Conservation (phyloP, 73 alveolate species). For the Tetrahymena elliotti region DNA sequence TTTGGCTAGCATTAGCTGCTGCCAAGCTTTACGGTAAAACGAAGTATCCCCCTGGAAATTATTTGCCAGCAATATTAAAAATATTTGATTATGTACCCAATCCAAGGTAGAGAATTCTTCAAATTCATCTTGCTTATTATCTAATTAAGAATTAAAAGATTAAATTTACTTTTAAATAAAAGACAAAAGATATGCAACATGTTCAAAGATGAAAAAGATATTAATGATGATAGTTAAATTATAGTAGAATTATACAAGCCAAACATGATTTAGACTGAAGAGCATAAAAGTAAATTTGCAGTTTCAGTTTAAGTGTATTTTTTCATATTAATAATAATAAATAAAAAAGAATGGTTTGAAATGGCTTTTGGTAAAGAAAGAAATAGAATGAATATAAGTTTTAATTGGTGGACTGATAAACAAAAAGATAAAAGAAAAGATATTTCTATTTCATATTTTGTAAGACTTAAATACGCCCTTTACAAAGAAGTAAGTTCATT, state of each 20-base stretch:
- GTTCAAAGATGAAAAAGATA: neutral
- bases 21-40: conserved; percentile 30
- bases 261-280: neutral
- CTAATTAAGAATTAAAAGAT: neutral
- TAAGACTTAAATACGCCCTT: conserved; percentile 10
- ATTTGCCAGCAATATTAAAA: conserved; percentile 10
- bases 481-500: neutral
- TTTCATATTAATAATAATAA: neutral
- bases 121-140: neutral
- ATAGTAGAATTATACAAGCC: neutral
- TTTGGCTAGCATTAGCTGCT: conserved; percentile 39
- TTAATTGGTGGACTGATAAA: neutral
- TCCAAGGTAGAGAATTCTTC: neutral
- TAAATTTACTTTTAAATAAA: neutral
- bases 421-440: neutral
- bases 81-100: neutral
- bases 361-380: conserved; percentile 34
- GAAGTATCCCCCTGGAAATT: conserved; percentile 34
- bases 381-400: conserved; percentile 2
- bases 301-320: neutral
- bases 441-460: neutral
- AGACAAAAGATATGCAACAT: neutral
- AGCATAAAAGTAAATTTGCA: neutral
- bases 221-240: neutral
- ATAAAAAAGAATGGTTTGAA: conserved; percentile 18